Evolutionary conservation across 441 rosid species (phyloP), one percentile per base, ranked within the genome.

Genomic region (Rhodomyrtus psidioides): DNA sequence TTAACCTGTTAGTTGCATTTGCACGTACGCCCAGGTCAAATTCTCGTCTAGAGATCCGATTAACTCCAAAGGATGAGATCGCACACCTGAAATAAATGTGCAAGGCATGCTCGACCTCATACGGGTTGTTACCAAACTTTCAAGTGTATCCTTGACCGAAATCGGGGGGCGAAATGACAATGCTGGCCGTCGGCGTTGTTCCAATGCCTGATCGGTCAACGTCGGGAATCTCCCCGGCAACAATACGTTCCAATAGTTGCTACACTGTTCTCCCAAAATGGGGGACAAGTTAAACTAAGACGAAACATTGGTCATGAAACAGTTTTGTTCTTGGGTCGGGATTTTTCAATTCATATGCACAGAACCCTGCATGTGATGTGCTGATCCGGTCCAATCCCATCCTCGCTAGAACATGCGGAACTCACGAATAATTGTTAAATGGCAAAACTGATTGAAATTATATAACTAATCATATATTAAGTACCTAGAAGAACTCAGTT

Each of bases 11-110:
- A 55, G 9, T 3, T 39, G 34, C 34, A 34, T 34, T 34, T n/a
- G n/a, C n/a, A n/a, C n/a, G 12, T 10, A 0, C 9, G 4, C 13
- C 6, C 0, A 30, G 0, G 44, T 12, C 15, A 1, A 5, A 30
- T 34, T 12, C 53, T 6, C 8, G 4, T 19, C 1, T 21, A 0
- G 21, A 34, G n/a, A 34, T 39, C 49, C 13, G 6, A 1, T 34
- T 0, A n/a, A 70, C n/a, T 70, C 16, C 0, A 39, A 7, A 70
- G 8, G 14, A 34, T 39, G 23, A 34, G 49, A 70, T 39, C 0
- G n/a, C n/a, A 6, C 2, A 0, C 7, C 7, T 12, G 16, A 1
- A 3, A 21, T 70, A 9, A 12, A 39, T 21, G n/a, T 0, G 7
- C 21, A 21, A n/a, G 79, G 9, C 79, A 39, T 70, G 79, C 10